Percentiles rank a stretch among this genome's conserved stretches.
These are phyloP conservation scores for Micractinium conductrix DNA, from an alignment of 139 green algal genomes.

Conservation along the genomic window DNA sequence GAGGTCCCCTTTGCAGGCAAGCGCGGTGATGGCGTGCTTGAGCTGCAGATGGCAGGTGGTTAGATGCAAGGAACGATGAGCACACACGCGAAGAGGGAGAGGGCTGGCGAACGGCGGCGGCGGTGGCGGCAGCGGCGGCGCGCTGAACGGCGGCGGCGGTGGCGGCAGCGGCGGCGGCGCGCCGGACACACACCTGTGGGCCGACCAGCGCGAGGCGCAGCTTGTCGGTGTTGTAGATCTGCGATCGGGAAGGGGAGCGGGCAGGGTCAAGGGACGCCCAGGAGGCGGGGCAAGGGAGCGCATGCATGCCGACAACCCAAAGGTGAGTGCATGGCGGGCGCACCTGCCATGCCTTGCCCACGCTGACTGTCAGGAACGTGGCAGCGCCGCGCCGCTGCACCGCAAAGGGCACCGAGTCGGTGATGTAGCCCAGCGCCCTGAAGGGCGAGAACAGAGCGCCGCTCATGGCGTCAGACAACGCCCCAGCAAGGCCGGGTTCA, in stretches of 20 bases:
- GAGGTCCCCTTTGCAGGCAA: conserved; percentile 80
- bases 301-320: conserved; percentile 16
- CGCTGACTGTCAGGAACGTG: conserved; percentile 86
- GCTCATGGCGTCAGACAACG: neutral
- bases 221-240: conserved; percentile 92
- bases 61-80: neutral
- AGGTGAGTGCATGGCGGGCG: neutral
- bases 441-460: conserved; percentile 89
- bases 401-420: conserved; percentile 84
- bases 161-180: neutral
- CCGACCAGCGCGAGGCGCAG: conserved; percentile 82
- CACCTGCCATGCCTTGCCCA: conserved; percentile 95
- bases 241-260: conserved; percentile 2
- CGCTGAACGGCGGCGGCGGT: too few species aligned
- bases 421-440: conserved; percentile 90
- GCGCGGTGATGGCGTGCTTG: conserved; percentile 65
- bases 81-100: neutral
- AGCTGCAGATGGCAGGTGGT: conserved; percentile 62
- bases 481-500: too few species aligned
- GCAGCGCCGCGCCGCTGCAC: conserved; percentile 82
- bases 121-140: neutral
- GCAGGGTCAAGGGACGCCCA: neutral
- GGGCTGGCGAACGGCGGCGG: neutral
- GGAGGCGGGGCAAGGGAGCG: neutral
- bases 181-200: conserved; percentile 65